Base-by-base conservation (phyloP, 768 basidiomycete species). In the Infundibulicybe gibba region DNA sequence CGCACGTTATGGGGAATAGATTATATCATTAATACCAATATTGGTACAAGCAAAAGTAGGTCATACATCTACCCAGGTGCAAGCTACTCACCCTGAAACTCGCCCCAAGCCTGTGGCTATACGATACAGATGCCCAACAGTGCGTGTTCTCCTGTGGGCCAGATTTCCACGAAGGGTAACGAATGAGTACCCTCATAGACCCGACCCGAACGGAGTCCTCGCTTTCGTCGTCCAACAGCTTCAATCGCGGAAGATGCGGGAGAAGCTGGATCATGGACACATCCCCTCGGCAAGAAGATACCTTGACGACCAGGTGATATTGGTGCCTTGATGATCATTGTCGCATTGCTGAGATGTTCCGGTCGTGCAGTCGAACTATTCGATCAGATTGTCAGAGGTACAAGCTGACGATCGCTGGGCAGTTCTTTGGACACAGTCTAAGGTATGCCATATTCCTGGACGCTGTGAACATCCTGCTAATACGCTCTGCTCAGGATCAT, bases 221-320 rank as follows among this genome's bases (percentile, higher is more conserved):
- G 68, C 66, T 0, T 86, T 83, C 60, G 58, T 74, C 17, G 72
- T 76, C 0, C 57, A 67, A 14, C 64, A 83, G 51, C 67, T 86
- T 3, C 81, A 59, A 67, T 65, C 1, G 80, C 83, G 2, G 83
- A 85, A 60, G 72, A 76, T 49, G 70, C 71, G 0, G 80, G 81
- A 1, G 70, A 83, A 53, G 71, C 0, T 83, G 81, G 79, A 77
- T 85, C 54, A 77, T 81, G 13, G 80, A 83, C 51, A 79, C 81
- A 70, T 72, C 79, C 1, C 73, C 74, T 3, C 76, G 80, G 20
- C 64, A 70, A 13, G 56, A 52, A 16, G 80, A 83, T 54, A 62
- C 69, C 15, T 57, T 79, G 64, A 68, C 44, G 79, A 81, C 57
- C 79, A 79, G 68, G 80, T 77, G 41, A 3, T 61, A 40, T 21